Evolutionary conservation across 2,329 filamentous ascomycete species (phyloP).

Genomic region (Sporothrix inflata): DNA sequence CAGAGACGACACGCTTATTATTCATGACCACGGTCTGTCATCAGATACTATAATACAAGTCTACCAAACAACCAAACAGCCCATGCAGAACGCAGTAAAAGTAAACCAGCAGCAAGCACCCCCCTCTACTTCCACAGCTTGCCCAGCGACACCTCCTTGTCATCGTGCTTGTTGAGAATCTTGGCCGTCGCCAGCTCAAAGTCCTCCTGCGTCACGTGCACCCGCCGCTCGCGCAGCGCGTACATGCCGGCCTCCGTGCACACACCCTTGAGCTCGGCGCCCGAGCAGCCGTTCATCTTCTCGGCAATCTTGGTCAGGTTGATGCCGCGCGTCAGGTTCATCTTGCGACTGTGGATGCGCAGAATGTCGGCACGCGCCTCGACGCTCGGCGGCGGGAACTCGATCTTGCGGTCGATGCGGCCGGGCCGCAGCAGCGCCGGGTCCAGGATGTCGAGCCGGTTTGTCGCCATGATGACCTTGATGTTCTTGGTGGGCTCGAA

Average conservation of each 20-base stretch:
- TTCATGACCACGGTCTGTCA: conserved; percentile 16
- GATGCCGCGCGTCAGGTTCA: conserved; percentile 97
- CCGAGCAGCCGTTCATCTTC: conserved; percentile 99
- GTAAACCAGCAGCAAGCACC: background rate
- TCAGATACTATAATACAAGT: conserved; percentile 24
- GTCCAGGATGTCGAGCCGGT: conserved; percentile 95
- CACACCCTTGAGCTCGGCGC: conserved; percentile 96
- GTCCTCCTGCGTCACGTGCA: conserved; percentile 98
- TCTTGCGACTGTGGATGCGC: conserved; percentile 94
- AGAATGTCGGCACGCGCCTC: conserved; percentile 97
- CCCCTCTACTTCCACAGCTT: conserved; percentile 64
- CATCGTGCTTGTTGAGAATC: conserved; percentile 99
- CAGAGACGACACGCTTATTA: conserved; percentile 18
- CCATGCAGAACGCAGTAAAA: background rate
- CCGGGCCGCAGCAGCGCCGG: conserved; percentile 93
- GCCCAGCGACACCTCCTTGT: conserved; percentile 85
- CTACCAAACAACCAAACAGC: background rate
- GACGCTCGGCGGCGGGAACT: conserved; percentile 95
- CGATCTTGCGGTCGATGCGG: conserved; percentile 97
- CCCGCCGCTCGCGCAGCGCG: conserved; percentile 88
- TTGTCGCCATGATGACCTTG: conserved; percentile 99
- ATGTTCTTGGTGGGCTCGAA: conserved; percentile 99
- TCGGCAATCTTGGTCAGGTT: conserved; percentile 98
- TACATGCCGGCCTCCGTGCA: conserved; percentile 99
- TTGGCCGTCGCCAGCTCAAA: conserved; percentile 98